Evolutionary conservation across 352 stramenopile species (phyloP).

Genomic region (Globisporangium alternatum): DNA sequence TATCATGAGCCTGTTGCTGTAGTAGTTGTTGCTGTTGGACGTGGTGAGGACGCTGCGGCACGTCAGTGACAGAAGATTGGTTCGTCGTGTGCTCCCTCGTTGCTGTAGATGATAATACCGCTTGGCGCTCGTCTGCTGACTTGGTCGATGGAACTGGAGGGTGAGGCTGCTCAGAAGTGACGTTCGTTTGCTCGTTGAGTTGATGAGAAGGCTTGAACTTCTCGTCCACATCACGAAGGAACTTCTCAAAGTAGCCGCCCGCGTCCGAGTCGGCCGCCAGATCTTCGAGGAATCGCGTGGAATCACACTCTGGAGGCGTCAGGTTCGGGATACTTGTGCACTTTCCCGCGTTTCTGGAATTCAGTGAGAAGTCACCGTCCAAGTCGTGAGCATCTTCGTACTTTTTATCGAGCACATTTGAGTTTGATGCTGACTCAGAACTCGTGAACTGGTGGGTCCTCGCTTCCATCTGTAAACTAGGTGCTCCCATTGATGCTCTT

Average conservation of each 20-base stretch:
- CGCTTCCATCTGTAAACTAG: background rate
- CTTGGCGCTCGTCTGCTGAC: background rate
- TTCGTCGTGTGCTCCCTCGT: background rate
- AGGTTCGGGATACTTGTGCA: constrained; percentile 1
- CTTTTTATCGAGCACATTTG: background rate
- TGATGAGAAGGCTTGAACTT: constrained; percentile 4
- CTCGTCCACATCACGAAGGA: constrained; percentile 15
- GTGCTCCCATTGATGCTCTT: background rate
- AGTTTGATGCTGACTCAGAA: background rate
- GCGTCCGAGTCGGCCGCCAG: constrained; percentile 14
- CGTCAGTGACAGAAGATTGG: background rate
- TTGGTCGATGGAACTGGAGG: no score
- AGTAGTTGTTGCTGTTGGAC: constrained; percentile 1
- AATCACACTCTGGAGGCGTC: background rate
- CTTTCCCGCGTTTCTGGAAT: background rate
- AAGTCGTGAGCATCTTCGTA: constrained; percentile 3
- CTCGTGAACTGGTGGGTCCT: background rate
- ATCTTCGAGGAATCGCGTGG: constrained; percentile 15
- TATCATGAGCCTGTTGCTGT: background rate
- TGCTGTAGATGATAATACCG: no score
- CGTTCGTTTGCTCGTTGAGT: background rate
- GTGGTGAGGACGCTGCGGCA: background rate
- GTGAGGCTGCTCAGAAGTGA: background rate
- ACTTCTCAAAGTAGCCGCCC: constrained; percentile 22
- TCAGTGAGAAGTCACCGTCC: background rate